phyloP scores from a whole-genome alignment of 768 basidiomycete genomes.

The Plicaturopsis crispa region DNA sequence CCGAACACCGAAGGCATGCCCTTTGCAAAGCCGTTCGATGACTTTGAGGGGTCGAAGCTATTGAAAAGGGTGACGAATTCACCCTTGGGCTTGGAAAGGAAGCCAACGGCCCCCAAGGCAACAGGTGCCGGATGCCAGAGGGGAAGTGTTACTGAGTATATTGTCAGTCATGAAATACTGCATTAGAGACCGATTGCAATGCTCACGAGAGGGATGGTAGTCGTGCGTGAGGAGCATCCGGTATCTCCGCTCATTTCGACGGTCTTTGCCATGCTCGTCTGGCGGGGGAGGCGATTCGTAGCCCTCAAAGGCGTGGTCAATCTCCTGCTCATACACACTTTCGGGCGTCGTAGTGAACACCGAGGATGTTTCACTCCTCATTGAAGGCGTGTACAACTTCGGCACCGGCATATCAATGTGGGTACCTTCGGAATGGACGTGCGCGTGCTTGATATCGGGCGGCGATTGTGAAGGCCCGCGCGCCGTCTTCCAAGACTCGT shows the following conservation, averaged over 20 bases:
- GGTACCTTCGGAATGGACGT: not conserved
- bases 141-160: constrained; percentile 46
- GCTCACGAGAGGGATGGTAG: constrained; percentile 62
- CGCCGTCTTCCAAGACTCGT: no score
- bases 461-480: not conserved
- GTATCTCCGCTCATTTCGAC: constrained; percentile 60
- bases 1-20: constrained; percentile 53
- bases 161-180: not conserved
- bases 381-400: constrained; percentile 29
- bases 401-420: constrained; percentile 27
- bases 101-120: constrained; percentile 68
- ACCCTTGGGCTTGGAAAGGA: constrained; percentile 59
- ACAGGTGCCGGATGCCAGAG: constrained; percentile 65
- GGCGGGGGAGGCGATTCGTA: constrained; percentile 31
- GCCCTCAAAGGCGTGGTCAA: constrained; percentile 16
- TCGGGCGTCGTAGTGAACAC: constrained; percentile 19
- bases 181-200: not conserved
- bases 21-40: constrained; percentile 32
- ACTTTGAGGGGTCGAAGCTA: constrained; percentile 45
- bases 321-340: not conserved
- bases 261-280: constrained; percentile 30
- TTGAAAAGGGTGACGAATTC: constrained; percentile 69
- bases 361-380: constrained; percentile 21
- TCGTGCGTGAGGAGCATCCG: constrained; percentile 57
- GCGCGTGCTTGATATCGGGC: not conserved